Evolutionary conservation across 306 rosid species (phyloP), one percentile per base, ranked within the genome.

Genomic region (Oxytropis ochrocephala): DNA sequence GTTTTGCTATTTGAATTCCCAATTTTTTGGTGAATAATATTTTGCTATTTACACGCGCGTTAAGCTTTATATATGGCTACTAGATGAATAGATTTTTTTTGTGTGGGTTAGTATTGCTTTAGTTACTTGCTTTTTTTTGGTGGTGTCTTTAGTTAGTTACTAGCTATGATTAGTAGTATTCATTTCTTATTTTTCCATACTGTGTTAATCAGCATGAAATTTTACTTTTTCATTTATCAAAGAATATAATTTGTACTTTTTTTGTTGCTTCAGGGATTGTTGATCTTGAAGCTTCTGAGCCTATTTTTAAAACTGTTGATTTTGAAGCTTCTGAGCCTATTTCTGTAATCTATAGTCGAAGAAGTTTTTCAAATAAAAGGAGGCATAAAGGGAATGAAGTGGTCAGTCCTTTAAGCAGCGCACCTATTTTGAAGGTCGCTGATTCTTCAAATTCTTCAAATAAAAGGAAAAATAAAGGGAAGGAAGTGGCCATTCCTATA

Each of bases 271-370:
- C 67, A 81, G 92, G 70, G 53, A 11, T 29, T 21, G 42, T 76
- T 61, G 83, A 50, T 67, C 17, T 4, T 47, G 85, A 78, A 52
- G 70, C 36, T 54, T 49, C 60, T 14, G 86, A 70, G 78, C 78
- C 85, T 62, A 47, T 55, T 58, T 75, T 24, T 24, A 24, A 62
- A 46, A 13, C 33, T 14, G 36, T 76, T 62, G 84, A 50, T 67
- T 12, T 3, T 48, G 85, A 78, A 52, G 70, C 38, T 50, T 49
- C 60, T 18, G 86, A 70, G 78, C 78, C 86, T 62, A 57, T 61
- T 59, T 75, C 96, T 11, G 67, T 82, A 11, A 78, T 73, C 18
- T 79, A 70, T 47, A 52, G 80, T 55, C 70, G 78, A 18, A 81
- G 84, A 59, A 13, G 19, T 17, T 44, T 47, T 74, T 36, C 85